Conservation (phyloP, 208 protist species). For the Trypanosoma boissoni region DNA sequence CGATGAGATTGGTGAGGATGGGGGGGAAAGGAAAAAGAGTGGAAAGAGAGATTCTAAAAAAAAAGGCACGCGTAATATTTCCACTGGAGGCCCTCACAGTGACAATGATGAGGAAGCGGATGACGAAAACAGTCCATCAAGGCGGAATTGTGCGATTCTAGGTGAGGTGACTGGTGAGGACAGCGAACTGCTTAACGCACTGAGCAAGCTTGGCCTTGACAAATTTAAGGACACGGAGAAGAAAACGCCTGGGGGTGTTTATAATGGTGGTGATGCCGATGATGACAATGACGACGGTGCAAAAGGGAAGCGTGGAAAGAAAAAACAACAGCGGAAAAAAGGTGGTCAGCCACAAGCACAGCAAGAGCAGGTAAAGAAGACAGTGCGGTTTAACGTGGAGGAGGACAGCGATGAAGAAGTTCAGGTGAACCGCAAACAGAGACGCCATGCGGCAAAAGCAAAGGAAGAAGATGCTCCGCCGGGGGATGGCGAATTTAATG, state of each 20-base stretch:
- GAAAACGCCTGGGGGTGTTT: too few relatives aligned
- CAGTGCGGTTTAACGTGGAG: slow-evolving; percentile 20
- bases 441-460: slow-evolving; percentile 47
- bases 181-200: slow-evolving; percentile 12
- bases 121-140: neutral
- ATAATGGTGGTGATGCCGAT: neutral
- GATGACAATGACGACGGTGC: slow-evolving; percentile 19
- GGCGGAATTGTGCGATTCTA: neutral
- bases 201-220: slow-evolving; percentile 21
- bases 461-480: slow-evolving; percentile 16
- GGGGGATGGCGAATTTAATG: slow-evolving; percentile 31
- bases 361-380: slow-evolving; percentile 23
- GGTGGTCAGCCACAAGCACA: slow-evolving; percentile 16
- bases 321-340: slow-evolving; percentile 21
- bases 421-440: slow-evolving; percentile 69
- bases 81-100: neutral
- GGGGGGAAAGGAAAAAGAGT: slow-evolving; percentile 8
- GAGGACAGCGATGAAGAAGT: slow-evolving; percentile 75
- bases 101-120: slow-evolving; percentile 3
- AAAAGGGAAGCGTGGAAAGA: slow-evolving; percentile 23
- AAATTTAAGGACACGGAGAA: too few relatives aligned
- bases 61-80: neutral
- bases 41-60: slow-evolving; percentile 9
- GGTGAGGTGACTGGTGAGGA: slow-evolving; percentile 27
- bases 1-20: neutral